Evolutionary conservation across 169 alveolate genomes (phyloP), one percentile per base, ranked within the genome.

Genomic region (Plasmodium gonderi): DNA sequence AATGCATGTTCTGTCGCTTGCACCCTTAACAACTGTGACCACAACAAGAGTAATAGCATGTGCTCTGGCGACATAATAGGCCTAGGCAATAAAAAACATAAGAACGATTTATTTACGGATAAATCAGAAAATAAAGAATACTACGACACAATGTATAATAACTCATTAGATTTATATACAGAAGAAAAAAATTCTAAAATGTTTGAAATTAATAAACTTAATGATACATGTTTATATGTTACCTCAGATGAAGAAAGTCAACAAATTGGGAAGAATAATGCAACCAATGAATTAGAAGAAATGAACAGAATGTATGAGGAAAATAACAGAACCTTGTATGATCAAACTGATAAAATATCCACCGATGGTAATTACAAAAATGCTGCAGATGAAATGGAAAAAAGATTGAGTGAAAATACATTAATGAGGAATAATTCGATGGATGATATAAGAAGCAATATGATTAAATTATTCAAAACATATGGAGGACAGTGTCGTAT

Each of bases 401-500:
- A 67, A 54, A 38, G 31, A 17, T 26, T 79, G 44, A 79, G 68
- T 60, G 77, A 79, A 47, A 83, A 72, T 42, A 49, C 8, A 49
- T 29, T 83, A 47, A 33, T 49, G 44, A 72, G 92, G 44, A 80
- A 72, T 3, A 83, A 83, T 49, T 83, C 92, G 7, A 23, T 83
- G 45, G 92, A 83, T 69, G 92, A 83, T 69, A 40, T 83, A 49
- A 83, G 92, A 49, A 69, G 60, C 3, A 69, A 83, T 60, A 83
- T 83, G 92, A 80, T 83, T 3, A 83, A 83, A 49, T 36, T 83
- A n/a, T 83, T 83, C 26, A 83, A 83, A 64, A 83, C 92, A 17
- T 83, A 83, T 38, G 92, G 92, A 31, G 92, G 92, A 5, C 92
- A 83, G 77, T 83, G 92, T 74, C 92, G 92, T 83, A 83, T 83